Conservation (phyloP, 768 basidiomycete species). For the Kwoniella sp. region DNA sequence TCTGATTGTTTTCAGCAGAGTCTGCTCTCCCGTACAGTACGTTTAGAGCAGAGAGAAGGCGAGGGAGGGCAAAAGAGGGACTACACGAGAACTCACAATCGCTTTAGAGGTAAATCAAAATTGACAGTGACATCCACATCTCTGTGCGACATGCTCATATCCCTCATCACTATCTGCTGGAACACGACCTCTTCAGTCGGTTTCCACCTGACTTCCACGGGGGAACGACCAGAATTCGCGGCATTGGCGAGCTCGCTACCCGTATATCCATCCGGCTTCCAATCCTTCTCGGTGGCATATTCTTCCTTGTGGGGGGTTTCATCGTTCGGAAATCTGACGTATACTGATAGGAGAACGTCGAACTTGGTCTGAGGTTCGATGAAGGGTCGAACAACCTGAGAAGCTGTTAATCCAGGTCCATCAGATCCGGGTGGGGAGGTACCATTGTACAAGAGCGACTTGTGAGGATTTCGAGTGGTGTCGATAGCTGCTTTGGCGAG, state of each 20-base stretch:
- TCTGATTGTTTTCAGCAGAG: too few species aligned
- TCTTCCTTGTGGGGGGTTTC: slow-evolving; percentile 8
- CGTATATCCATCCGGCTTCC: slow-evolving; percentile 9
- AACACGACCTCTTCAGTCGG: slow-evolving; percentile 11
- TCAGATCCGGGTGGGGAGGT: slow-evolving; percentile 1
- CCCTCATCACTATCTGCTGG: slow-evolving; percentile 9
- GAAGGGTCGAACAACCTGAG: slow-evolving; percentile 16
- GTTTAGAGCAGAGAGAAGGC: too few species aligned
- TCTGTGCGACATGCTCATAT: slow-evolving; percentile 8
- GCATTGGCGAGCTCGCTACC: slow-evolving; percentile 11
- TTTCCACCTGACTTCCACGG: slow-evolving; percentile 14
- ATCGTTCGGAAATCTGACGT: slow-evolving; percentile 17
- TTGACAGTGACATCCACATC: slow-evolving; percentile 17
- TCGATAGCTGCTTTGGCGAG: background rate
- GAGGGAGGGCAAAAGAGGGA: too few species aligned
- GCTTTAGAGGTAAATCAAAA: slow-evolving; percentile 26
- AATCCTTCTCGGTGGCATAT: slow-evolving; percentile 10
- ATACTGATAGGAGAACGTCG: slow-evolving; percentile 19
- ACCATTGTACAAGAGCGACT: slow-evolving; percentile 15
- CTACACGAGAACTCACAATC: slow-evolving; percentile 41
- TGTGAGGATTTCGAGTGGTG: slow-evolving; percentile 22
- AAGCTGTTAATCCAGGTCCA: background rate
- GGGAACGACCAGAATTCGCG: slow-evolving; percentile 6
- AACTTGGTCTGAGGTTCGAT: slow-evolving; percentile 19
- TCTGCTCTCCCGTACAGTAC: too few species aligned